phyloP scores from a whole-genome alignment of 768 basidiomycete genomes.

The Myochromella boudieri region DNA sequence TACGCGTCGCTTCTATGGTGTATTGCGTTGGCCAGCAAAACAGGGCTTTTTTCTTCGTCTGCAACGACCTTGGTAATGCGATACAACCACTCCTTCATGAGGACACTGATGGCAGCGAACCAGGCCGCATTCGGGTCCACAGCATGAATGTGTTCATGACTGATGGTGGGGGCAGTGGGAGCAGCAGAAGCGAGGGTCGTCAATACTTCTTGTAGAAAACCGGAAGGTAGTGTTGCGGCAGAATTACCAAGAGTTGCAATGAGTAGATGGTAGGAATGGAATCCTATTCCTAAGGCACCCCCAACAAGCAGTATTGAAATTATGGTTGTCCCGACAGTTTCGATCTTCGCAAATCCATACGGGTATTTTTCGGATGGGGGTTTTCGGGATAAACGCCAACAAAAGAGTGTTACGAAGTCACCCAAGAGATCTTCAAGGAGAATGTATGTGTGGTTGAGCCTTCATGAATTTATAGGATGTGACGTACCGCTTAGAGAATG shows the following conservation, averaged over 20 bases:
- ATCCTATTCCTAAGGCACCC: slow-evolving; percentile 81
- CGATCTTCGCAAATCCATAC: slow-evolving; percentile 91
- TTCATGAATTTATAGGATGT: neutral
- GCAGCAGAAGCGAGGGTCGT: slow-evolving; percentile 54
- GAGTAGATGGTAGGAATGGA: slow-evolving; percentile 88
- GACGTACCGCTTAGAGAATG: slow-evolving; percentile 83
- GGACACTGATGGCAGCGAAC: slow-evolving; percentile 83
- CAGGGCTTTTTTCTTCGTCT: slow-evolving; percentile 86
- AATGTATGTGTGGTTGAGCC: slow-evolving; percentile 5
- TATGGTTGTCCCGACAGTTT: slow-evolving; percentile 90
- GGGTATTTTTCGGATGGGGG: slow-evolving; percentile 82
- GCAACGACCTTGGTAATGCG: slow-evolving; percentile 87
- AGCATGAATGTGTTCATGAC: slow-evolving; percentile 56
- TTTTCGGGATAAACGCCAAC: slow-evolving; percentile 81
- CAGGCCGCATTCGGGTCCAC: slow-evolving; percentile 96
- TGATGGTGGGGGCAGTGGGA: slow-evolving; percentile 49
- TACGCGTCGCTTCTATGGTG: slow-evolving; percentile 98
- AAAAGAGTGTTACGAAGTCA: slow-evolving; percentile 88
- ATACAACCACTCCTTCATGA: slow-evolving; percentile 93
- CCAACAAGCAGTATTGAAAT: slow-evolving; percentile 86
- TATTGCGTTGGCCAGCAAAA: slow-evolving; percentile 92
- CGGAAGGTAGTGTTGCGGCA: slow-evolving; percentile 61
- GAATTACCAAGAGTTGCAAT: slow-evolving; percentile 69
- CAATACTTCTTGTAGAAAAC: slow-evolving; percentile 63
- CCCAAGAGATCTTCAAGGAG: slow-evolving; percentile 67